These are phyloP conservation scores for Coemansia sp. DNA, from an alignment of 192 early-diverging fungal species.

Conservation along the genomic window DNA sequence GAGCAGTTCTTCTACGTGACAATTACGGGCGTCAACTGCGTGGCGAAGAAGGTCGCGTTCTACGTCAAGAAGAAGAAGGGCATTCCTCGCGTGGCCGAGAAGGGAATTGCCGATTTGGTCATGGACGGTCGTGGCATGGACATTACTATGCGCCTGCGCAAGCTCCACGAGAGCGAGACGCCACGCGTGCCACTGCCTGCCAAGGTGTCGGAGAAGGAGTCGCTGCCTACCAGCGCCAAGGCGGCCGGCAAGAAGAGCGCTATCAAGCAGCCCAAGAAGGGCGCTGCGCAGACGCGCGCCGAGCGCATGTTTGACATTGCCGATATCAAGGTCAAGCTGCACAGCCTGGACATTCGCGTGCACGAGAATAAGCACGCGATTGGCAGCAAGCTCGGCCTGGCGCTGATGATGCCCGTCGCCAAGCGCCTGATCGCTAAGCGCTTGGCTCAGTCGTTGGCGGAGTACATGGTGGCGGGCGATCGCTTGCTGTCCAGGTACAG, in stretches of 20 bases:
- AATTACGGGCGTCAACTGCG: conserved; percentile 46
- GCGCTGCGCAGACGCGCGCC: conserved; percentile 1
- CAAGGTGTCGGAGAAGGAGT: neutral
- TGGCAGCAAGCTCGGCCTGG: conserved; percentile 25
- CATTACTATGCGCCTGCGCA: conserved; percentile 31
- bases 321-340: conserved; percentile 45
- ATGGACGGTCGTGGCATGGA: conserved; percentile 51
- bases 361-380: conserved; percentile 51
- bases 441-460: conserved; percentile 38
- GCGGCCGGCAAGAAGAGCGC: conserved; percentile 5
- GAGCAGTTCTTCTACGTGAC: conserved; percentile 53
- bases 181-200: conserved; percentile 8
- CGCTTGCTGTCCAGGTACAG: conserved; percentile 37
- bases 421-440: conserved; percentile 31
- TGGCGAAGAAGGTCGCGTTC: conserved; percentile 49
- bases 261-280: neutral
- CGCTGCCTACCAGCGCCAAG: neutral
- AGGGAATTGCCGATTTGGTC: conserved; percentile 46
- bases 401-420: conserved; percentile 38
- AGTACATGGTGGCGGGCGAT: conserved; percentile 27
- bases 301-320: conserved; percentile 43
- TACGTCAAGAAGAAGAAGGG: conserved; percentile 56
- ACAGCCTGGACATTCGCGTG: conserved; percentile 31
- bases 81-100: conserved; percentile 48
- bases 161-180: conserved; percentile 50